Conservation (phyloP, 148 eudicot species). For the Chenopodium berlandieri region DNA sequence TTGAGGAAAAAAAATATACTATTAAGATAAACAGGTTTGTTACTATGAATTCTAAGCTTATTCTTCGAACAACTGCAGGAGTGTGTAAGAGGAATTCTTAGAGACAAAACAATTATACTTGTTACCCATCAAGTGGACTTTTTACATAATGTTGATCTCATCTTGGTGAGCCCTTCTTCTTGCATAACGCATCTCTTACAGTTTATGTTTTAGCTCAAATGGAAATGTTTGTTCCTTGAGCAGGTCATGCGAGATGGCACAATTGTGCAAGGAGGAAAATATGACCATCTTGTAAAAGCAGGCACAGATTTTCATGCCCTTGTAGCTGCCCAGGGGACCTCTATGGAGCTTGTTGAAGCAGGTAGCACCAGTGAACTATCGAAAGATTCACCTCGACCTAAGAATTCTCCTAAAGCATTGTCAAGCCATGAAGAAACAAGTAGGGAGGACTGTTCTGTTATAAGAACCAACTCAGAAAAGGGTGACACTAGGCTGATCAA, state of each 20-base stretch:
- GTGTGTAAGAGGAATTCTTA: conserved; percentile 80
- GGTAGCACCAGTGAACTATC: conserved; percentile 25
- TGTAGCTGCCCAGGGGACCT: conserved; percentile 80
- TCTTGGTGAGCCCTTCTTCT: conserved; percentile 47
- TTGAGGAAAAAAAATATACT: too few relatives aligned
- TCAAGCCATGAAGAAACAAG: conserved; percentile 37
- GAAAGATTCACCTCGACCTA: conserved; percentile 32
- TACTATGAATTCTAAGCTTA: conserved; percentile 1
- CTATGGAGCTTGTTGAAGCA: conserved; percentile 88
- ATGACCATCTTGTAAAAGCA: conserved; percentile 49
- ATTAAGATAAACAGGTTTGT: not conserved
- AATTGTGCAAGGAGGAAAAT: conserved; percentile 85
- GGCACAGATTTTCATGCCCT: conserved; percentile 72
- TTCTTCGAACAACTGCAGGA: conserved; percentile 49
- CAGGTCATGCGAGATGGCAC: conserved; percentile 96
- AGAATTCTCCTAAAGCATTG: conserved; percentile 34
- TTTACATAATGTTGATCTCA: conserved; percentile 85
- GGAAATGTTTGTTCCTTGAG: not conserved
- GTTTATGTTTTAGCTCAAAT: not conserved
- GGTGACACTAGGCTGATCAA: conserved; percentile 74
- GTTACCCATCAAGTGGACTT: conserved; percentile 99
- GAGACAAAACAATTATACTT: conserved; percentile 76
- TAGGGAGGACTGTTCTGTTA: conserved; percentile 33
- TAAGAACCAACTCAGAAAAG: conserved; percentile 33
- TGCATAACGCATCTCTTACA: not conserved